These are phyloP conservation scores for Lippia alba DNA, from an alignment of 305 asterid genomes.

Conservation along the genomic window DNA sequence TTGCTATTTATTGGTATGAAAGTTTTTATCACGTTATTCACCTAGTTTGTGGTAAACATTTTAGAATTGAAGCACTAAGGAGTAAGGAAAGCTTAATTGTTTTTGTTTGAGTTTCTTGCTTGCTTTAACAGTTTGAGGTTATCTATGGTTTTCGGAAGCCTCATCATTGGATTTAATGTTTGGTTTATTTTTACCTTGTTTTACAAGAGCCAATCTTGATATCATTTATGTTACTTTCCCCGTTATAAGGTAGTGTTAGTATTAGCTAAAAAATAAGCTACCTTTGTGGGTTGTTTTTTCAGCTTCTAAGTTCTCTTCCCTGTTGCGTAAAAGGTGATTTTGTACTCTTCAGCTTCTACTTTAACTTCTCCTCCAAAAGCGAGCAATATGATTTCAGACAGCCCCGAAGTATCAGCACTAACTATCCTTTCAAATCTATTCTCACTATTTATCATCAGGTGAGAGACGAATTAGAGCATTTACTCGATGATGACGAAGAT, in stretches of 20 bases:
- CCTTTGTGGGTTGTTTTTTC: no score
- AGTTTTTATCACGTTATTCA: no score
- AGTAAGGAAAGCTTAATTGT: not conserved
- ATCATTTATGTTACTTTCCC: not conserved
- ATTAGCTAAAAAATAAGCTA: no score
- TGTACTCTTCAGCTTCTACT: no score
- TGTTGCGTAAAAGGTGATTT: no score
- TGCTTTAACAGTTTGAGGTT: not conserved
- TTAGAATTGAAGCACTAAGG: not conserved
- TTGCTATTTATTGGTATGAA: no score
- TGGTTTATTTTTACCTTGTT: not conserved
- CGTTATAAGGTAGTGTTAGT: not conserved
- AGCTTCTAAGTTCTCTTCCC: no score
- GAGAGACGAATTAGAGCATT: constrained; percentile 87
- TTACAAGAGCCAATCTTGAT: not conserved
- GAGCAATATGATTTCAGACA: no score
- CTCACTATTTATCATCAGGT: constrained; percentile 50
- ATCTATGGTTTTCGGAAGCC: not conserved
- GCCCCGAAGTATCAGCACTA: no score
- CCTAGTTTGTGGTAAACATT: no score
- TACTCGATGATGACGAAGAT: constrained; percentile 90
- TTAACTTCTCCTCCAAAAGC: no score
- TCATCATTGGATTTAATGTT: not conserved
- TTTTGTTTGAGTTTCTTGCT: not conserved
- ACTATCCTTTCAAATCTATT: constrained; percentile 9